These are phyloP conservation scores for Ophiostoma sp. DNA, from an alignment of 2,329 filamentous ascomycete species.

Conservation along the genomic window DNA sequence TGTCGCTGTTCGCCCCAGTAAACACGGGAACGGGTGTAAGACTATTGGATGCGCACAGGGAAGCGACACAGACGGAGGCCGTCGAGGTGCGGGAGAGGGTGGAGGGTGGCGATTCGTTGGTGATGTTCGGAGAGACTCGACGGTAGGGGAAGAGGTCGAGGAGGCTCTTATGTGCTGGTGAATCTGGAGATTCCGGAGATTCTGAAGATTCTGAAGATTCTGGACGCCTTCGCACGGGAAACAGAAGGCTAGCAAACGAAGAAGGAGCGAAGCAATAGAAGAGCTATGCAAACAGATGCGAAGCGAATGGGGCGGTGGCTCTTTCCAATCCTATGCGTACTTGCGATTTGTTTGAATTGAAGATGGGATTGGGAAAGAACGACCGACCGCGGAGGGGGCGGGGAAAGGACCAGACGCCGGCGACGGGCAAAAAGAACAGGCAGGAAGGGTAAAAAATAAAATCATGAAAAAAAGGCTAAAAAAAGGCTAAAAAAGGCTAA, in stretches of 20 bases:
- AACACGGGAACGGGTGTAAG: neutral
- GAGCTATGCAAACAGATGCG: neutral
- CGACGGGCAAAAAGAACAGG: slow-evolving; percentile 13
- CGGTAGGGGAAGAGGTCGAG: neutral
- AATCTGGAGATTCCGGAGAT: neutral
- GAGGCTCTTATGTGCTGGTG: neutral
- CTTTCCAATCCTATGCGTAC: slow-evolving; percentile 22
- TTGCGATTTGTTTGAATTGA: slow-evolving; percentile 22
- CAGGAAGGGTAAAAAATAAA: neutral
- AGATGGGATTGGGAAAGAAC: slow-evolving; percentile 23
- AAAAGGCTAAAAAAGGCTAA: slow-evolving; percentile 15
- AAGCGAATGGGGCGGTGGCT: slow-evolving; percentile 20
- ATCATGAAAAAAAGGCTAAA: slow-evolving; percentile 1
- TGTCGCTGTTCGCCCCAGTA: neutral
- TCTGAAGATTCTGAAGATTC: neutral
- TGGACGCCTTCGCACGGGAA: neutral
- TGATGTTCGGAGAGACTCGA: neutral
- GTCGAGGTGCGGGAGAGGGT: neutral
- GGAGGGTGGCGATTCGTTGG: neutral
- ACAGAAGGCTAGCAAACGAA: neutral
- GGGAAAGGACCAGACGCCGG: slow-evolving; percentile 22
- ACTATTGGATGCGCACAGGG: slow-evolving; percentile 3
- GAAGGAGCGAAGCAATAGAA: neutral
- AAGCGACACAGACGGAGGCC: neutral
- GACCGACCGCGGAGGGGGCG: slow-evolving; percentile 28